Evolutionary conservation across 805 yeast genomes (phyloP), one percentile per base, ranked within the genome.

Genomic region (Kodamaea leandrae): DNA sequence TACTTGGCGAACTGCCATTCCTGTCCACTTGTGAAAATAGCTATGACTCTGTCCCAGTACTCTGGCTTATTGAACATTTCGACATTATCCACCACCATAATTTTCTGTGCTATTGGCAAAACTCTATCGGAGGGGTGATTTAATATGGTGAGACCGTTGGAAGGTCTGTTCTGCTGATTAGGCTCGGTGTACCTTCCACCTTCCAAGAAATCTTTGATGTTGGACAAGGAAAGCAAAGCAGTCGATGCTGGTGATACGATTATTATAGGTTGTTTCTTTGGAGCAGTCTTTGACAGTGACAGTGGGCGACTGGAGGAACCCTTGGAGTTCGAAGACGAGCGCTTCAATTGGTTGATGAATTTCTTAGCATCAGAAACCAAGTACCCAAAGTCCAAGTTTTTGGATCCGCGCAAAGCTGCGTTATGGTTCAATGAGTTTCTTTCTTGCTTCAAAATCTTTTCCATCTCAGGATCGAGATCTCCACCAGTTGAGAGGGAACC

Each of bases 1-100:
- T 91, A 93, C 53, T 81, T 78, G 56, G 86, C 79, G 66, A 93
- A 87, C 66, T 93, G 99, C 99, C 99, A 93, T 41, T 82, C 73
- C 66, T 93, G 99, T 9, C 99, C 99, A 8, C 97, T 91, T 13
- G 96, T 91, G 67, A 93, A 83, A 27, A 93, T 86, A 0, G 96
- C 97, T 36, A 91, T 86, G 1, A 93, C 97, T 44, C 99, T 77
- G 57, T 88, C 95, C 99, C 99, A 93, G 64, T 93, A 88, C 60
- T 93, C 98, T 3, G 96, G 95, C 59, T 90, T 91, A 17, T 86
- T 82, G 51, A 70, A 69, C 64, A 82, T 77, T 40, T 89, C 95
- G 4, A 89, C 88, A 42, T 86, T 85, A 58, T 87, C 95, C 23
- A 90, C 97, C 41, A 93, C 84, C 51, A 89, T 72, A 53, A 86